Base-by-base conservation (phyloP, 371 early-diverging fungal species). In the Actinomortierella wolfii region DNA sequence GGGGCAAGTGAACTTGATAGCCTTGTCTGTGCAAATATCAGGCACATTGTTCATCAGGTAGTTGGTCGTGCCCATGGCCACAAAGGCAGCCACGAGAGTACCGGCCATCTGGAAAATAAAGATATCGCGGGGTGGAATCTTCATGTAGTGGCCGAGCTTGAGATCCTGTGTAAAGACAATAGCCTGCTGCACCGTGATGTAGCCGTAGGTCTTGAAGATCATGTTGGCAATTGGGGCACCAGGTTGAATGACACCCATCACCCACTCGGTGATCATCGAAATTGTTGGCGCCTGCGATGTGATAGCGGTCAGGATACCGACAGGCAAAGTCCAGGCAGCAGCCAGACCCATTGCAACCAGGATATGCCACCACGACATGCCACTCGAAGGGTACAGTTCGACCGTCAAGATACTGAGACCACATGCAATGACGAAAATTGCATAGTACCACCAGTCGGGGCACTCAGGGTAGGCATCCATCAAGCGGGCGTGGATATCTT, bases 221-320 rank as follows among this genome's bases (percentile, higher is more conserved):
- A 78, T 73, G 59, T 78, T 80, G 28, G 74, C 79, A 18, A 79
- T 75, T 13, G 78, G 73, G n/a, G 68, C 66, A 39, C 90, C 90
- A 20, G 88, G 88, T 9, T 81, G 69, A 13, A 88, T 79, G 18
- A 80, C 78, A 34, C 90, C 90, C n/a, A 79, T 80, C 13, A 89
- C 70, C 59, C 87, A 71, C 61, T 89, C 85, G 11, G 93, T 85
- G 29, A 94, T 81, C 52, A 92, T 83, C 54, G 91, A 91, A 21
- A 92, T 78, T 23, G 88, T 89, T 21, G 89, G 89, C 40, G 83
- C 78, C 50, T 86, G 85, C 59, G 87, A 88, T 62, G 77, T 88
- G 20, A 92, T 78, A 24, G 93, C 93, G 40, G 82, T 80, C 50
- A 92, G 82, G 51, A 92, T 89, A 76, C 92, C 94, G 45, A 93